Base-by-base conservation (phyloP, 208 protist species). In the Wallacemonas collosoma region DNA sequence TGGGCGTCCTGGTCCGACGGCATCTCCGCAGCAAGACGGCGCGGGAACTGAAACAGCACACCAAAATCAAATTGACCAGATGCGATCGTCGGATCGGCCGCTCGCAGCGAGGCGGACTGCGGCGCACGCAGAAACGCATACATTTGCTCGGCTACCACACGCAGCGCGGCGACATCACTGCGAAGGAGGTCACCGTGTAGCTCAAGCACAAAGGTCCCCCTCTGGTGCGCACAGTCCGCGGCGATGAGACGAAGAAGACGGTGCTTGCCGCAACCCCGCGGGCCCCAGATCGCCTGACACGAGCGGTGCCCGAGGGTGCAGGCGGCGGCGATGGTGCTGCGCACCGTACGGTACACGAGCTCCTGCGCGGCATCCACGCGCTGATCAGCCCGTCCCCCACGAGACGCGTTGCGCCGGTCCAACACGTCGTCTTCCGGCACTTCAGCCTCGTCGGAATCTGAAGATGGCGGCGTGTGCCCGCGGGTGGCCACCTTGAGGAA, bases 51-150 rank as follows among this genome's bases (percentile, higher is more conserved):
- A 76, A 95, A 95, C 11, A 95, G 72, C 47, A 73, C 63, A 11
- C 90, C 90, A 85, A 95, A 95, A 15, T 88, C 85, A 80, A 95
- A 93, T 0, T 64, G 80, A 47, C 90, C 90, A 35, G 64, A 86
- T 12, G 76, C 79, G 39, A 95, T 80, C 3, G 80, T 81, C 58
- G 77, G 81, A 63, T 93, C 85, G 5, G 64, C 62, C 1, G 78
- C 79, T 2, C 87, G 86, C 11, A 91, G 72, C 26, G 73, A 56
- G 14, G 57, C 72, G 8, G 88, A 93, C 58, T 87, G 76, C 55
- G 80, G 82, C 38, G 80, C 86, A 38, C 77, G 71, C 40, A 95
- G 61, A 75, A 95, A 95, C 4, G 35, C 2, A 2, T 89, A 69
- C 54, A 95, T 75, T 68, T 95, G 90, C 40, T 89, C 72, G 17